Conservation (phyloP, 2,329 filamentous ascomycete genomes). For the Penicillium sp. region DNA sequence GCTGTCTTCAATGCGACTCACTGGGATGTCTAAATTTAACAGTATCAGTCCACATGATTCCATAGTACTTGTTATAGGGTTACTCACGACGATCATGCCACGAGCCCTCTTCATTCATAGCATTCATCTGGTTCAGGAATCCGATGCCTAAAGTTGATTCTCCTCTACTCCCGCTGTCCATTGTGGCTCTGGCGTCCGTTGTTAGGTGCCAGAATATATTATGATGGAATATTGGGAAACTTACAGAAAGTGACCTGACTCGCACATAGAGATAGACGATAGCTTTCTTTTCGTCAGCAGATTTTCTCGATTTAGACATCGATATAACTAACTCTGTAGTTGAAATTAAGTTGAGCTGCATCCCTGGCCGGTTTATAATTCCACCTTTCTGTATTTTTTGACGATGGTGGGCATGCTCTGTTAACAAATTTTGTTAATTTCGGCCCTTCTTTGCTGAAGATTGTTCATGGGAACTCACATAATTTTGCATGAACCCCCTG, state of each 20-base stretch:
- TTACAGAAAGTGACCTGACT: constrained; percentile 33
- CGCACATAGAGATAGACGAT: constrained; percentile 32
- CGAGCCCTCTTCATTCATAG: not conserved
- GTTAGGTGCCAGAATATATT: constrained; percentile 9
- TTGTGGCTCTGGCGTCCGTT: constrained; percentile 25
- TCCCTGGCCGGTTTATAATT: constrained; percentile 26
- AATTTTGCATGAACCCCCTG: not conserved
- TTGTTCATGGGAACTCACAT: not conserved
- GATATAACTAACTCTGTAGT: not conserved
- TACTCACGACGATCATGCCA: not conserved
- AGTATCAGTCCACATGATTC: constrained; percentile 12
- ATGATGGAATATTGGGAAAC: constrained; percentile 2
- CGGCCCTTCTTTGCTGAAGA: not conserved
- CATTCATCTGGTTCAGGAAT: constrained; percentile 19
- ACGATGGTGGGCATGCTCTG: constrained; percentile 32
- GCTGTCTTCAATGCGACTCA: not conserved
- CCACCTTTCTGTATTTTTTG: constrained; percentile 20
- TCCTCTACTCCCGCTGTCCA: constrained; percentile 32
- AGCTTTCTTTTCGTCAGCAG: constrained; percentile 2
- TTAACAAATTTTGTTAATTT: not conserved
- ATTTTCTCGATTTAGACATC: not conserved
- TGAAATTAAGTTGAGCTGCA: not conserved
- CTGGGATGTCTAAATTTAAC: not conserved
- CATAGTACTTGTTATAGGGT: not conserved
- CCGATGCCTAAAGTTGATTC: constrained; percentile 29